phyloP scores from a whole-genome alignment of 2,329 filamentous ascomycete species.

The Colletotrichum kahawae region DNA sequence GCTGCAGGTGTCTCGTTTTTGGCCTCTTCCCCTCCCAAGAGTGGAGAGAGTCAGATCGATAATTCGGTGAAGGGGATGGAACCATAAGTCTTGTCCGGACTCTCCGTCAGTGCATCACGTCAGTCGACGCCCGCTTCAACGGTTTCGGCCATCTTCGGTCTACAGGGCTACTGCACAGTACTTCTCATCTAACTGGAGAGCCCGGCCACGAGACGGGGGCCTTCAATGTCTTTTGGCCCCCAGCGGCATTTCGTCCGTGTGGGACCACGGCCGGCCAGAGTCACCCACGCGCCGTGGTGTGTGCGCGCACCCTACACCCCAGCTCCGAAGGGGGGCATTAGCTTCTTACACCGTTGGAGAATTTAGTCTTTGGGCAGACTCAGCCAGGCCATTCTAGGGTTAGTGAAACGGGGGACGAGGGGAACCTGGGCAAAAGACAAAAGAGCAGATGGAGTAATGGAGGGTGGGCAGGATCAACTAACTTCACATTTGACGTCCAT shows the following conservation, averaged over 20 bases:
- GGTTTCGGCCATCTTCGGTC: not conserved
- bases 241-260: not conserved
- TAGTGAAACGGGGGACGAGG: conserved; percentile 6
- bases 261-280: not conserved
- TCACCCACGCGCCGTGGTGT: not conserved
- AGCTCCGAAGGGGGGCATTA: conserved; percentile 11
- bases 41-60: not conserved
- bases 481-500: conserved; percentile 8
- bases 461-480: not conserved
- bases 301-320: not conserved
- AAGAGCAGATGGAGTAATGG: not conserved
- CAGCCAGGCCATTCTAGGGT: not conserved
- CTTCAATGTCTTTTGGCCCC: not conserved
- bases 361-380: not conserved
- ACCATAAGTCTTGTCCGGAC: not conserved
- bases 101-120: conserved; percentile 5
- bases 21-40: not conserved
- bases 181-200: not conserved
- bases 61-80: not conserved
- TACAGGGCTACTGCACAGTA: not conserved
- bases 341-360: not conserved
- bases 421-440: conserved; percentile 6
- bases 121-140: not conserved
- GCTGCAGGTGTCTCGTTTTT: not conserved
- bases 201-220: not conserved